phyloP scores from a whole-genome alignment of 805 yeast genomes.

The Hanseniaspora taiwanica region DNA sequence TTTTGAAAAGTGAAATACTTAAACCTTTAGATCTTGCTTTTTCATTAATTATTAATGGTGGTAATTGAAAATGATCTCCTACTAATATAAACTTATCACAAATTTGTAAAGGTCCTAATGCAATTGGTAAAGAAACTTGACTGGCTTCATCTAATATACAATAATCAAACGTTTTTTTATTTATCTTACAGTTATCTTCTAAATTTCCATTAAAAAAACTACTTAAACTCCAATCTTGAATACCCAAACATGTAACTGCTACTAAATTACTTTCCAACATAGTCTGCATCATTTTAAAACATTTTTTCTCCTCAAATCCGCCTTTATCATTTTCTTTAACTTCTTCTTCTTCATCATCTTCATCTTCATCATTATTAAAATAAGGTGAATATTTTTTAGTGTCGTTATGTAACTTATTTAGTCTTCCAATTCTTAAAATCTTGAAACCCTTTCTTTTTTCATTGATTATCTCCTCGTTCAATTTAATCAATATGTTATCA shows the following conservation, averaged over 20 bases:
- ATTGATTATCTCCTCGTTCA: slow-evolving; percentile 30
- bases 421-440: slow-evolving; percentile 57
- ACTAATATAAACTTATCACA: slow-evolving; percentile 76
- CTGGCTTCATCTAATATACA: slow-evolving; percentile 96
- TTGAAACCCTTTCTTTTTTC: not conserved
- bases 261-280: slow-evolving; percentile 55
- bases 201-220: not conserved
- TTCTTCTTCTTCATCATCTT: slow-evolving; percentile 24
- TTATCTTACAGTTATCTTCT: slow-evolving; percentile 9
- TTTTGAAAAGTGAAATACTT: slow-evolving; percentile 63
- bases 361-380: slow-evolving; percentile 26
- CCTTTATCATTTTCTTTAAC: not conserved
- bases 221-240: slow-evolving; percentile 47
- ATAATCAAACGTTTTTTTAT: slow-evolving; percentile 57
- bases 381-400: slow-evolving; percentile 41
- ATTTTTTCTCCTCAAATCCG: too few species aligned
- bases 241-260: slow-evolving; percentile 80
- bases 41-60: slow-evolving; percentile 68
- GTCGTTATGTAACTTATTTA: slow-evolving; percentile 46
- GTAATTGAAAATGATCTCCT: slow-evolving; percentile 93
- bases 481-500: slow-evolving; percentile 74
- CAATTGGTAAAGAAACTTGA: slow-evolving; percentile 82
- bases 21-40: slow-evolving; percentile 46
- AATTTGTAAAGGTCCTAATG: slow-evolving; percentile 73
- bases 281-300: slow-evolving; percentile 13